Base-by-base conservation (phyloP, 768 basidiomycete genomes). In the Ephemerocybe angulata region DNA sequence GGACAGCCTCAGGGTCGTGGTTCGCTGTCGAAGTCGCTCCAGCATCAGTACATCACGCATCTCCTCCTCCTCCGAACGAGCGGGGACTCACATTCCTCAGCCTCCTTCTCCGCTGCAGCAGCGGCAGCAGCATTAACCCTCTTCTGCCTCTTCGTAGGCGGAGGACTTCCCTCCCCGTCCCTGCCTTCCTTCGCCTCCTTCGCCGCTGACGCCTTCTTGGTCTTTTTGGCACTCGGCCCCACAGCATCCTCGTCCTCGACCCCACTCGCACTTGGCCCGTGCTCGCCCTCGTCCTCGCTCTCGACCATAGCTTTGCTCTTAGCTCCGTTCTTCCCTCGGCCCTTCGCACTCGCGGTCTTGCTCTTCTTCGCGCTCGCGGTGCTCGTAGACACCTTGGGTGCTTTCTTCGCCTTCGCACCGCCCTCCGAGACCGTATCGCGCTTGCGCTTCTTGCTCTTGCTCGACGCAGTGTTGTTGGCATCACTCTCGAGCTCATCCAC, bases 181-280 rank as follows among this genome's bases (percentile, higher is more conserved):
- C 86, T 85, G 35, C 80, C 77, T 22, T 65, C 75, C 64, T 81
- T 85, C 0, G 72, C 70, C 67, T 82, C 88, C 73, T 90, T 90
- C 1, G 81, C 72, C 28, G 84, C 80, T 3, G 85, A 85, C 5
- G 86, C 80, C 1, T 21, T 29, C 25, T 3, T 28, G 0, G 76
- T 61, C 58, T 81, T 82, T 64, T 82, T 81, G 74, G 51, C 78
- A 79, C 64, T 82, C 10, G 78, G 73, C 4, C 77, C 78, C 28
- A 72, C 83, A 51, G n/a, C n/a, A n/a, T n/a, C n/a, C n/a, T 81
- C 79, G 53, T 78, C 69, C 10, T 65, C 81, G 17, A 71, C 76
- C 40, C 72, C 81, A 41, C 69, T 77, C 42, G 57, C 63, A 17
- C 54, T 29, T 33, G 46, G 46, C 4, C 38, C 53, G 38, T 29